phyloP scores from a whole-genome alignment of 495 filamentous ascomycete genomes.

The Xylaria acuta region DNA sequence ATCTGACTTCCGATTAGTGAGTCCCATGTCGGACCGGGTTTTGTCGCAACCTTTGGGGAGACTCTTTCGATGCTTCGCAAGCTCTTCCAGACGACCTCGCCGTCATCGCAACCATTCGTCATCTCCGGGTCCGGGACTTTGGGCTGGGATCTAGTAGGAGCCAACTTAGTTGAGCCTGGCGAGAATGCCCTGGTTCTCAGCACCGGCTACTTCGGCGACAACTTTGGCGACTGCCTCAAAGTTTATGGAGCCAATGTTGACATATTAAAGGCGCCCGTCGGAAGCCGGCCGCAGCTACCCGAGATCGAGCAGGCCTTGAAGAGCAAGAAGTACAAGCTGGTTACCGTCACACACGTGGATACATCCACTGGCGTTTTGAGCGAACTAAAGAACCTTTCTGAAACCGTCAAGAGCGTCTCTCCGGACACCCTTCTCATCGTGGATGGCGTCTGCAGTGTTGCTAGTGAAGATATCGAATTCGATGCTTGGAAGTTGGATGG shows the following conservation, averaged over 20 bases:
- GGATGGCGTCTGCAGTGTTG: constrained; percentile 96
- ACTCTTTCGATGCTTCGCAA: constrained; percentile 85
- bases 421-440: constrained; percentile 90
- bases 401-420: constrained; percentile 81
- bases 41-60: constrained; percentile 91
- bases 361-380: constrained; percentile 95
- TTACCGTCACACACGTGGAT: constrained; percentile 96
- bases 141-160: constrained; percentile 93
- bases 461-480: constrained; percentile 93
- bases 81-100: constrained; percentile 86
- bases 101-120: constrained; percentile 86
- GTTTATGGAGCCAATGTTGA: constrained; percentile 90
- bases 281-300: constrained; percentile 82
- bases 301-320: constrained; percentile 87
- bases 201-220: constrained; percentile 96
- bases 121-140: constrained; percentile 94
- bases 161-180: constrained; percentile 85
- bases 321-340: constrained; percentile 85
- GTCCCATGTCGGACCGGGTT: constrained; percentile 86
- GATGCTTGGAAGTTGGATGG: constrained; percentile 94
- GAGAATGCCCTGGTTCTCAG: constrained; percentile 93
- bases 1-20: constrained; percentile 62
- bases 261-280: constrained; percentile 86
- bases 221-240: constrained; percentile 87
- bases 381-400: constrained; percentile 83